Percentiles rank a stretch among this genome's conserved stretches.
Evolutionary conservation across 768 basidiomycete genomes (phyloP).

Genomic region (Boletus fagicola): DNA sequence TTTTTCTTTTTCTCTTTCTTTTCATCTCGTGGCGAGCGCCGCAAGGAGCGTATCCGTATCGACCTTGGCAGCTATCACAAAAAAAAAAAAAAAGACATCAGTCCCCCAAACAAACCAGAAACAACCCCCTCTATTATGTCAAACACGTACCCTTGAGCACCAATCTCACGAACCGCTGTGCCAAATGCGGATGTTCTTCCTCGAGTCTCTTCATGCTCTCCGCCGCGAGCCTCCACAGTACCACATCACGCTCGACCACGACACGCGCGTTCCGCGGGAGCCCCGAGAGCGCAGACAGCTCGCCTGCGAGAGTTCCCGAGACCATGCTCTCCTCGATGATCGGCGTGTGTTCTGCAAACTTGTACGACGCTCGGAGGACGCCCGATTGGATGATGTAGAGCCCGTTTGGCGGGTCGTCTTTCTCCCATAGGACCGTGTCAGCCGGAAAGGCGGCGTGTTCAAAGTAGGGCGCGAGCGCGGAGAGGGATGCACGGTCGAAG

Average conservation of each 20-base stretch:
- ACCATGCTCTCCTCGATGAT: slow-evolving; percentile 89
- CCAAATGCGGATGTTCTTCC: slow-evolving; percentile 61
- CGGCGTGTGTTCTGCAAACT: slow-evolving; percentile 66
- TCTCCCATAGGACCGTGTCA: slow-evolving; percentile 69
- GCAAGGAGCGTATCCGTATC: slow-evolving; percentile 62
- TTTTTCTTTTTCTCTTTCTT: no score
- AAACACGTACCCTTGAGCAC: slow-evolving; percentile 66
- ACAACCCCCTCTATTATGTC: not conserved
- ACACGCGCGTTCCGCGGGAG: slow-evolving; percentile 83
- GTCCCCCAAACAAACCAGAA: not conserved
- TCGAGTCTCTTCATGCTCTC: slow-evolving; percentile 62
- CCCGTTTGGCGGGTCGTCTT: slow-evolving; percentile 75
- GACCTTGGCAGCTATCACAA: slow-evolving; percentile 54
- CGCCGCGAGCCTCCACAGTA: slow-evolving; percentile 77
- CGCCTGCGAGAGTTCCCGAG: slow-evolving; percentile 88
- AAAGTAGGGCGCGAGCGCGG: slow-evolving; percentile 69
- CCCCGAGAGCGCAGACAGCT: slow-evolving; percentile 80
- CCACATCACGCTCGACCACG: slow-evolving; percentile 71
- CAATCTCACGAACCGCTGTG: slow-evolving; percentile 61
- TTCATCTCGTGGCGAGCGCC: slow-evolving; percentile 47
- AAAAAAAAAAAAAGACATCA: not conserved
- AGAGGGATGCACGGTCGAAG: slow-evolving; percentile 55
- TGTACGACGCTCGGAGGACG: slow-evolving; percentile 78
- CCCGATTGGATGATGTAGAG: slow-evolving; percentile 90
- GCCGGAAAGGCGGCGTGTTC: slow-evolving; percentile 55